Percentiles rank a stretch among this genome's conserved stretches.
These are phyloP conservation scores for Chionographis japonica DNA, from an alignment of 106 monocot species.

Conservation along the genomic window DNA sequence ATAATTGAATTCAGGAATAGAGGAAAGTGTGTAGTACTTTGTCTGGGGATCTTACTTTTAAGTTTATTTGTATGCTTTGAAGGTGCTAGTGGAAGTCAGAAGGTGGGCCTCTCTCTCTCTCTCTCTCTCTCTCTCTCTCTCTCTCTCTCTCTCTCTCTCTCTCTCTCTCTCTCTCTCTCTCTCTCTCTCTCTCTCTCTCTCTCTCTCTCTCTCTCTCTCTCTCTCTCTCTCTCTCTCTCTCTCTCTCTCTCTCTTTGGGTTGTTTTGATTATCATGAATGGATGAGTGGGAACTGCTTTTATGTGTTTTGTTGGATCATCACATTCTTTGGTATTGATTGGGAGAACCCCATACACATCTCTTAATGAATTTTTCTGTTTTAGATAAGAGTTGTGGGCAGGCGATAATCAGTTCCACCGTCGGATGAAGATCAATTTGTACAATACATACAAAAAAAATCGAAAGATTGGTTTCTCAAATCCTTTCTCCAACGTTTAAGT, in stretches of 20 bases:
- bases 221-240: neutral
- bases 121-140: constrained; percentile 5
- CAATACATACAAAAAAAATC: too few species aligned
- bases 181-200: neutral
- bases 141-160: neutral
- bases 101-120: constrained; percentile 2
- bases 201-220: neutral
- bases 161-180: constrained; percentile 1
- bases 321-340: constrained; percentile 13
- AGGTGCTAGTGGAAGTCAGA: constrained; percentile 33
- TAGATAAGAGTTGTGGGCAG: too few species aligned
- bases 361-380: too few species aligned
- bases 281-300: neutral
- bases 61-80: constrained; percentile 12
- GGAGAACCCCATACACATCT: neutral
- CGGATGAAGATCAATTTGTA: too few species aligned
- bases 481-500: too few species aligned
- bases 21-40: constrained; percentile 18
- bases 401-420: too few species aligned
- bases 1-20: constrained; percentile 20
- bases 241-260: neutral
- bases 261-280: neutral
- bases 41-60: constrained; percentile 29
- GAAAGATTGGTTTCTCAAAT: too few species aligned
- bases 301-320: constrained; percentile 13